Conservation (phyloP, 495 filamentous ascomycete species). For the Viridothelium virens region DNA sequence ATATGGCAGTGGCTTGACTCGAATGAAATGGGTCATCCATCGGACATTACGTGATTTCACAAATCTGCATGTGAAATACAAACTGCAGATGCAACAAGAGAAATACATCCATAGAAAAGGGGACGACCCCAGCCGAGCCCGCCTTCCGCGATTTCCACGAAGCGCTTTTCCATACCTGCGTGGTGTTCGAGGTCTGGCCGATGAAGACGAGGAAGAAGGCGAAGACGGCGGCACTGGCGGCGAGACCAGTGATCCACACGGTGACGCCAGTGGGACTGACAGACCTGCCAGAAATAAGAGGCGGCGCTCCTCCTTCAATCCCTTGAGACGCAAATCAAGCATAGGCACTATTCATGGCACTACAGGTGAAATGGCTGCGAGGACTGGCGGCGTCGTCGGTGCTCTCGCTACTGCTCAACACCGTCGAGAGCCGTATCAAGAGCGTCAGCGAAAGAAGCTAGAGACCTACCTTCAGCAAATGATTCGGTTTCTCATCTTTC, state of each 20-base stretch:
- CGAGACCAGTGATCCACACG: constrained; percentile 49
- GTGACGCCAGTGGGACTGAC: constrained; percentile 52
- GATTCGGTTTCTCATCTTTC: constrained; percentile 90
- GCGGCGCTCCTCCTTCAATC: constrained; percentile 53
- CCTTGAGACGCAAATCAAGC: constrained; percentile 51
- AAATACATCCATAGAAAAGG: constrained; percentile 61
- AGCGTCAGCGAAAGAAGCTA: constrained; percentile 74
- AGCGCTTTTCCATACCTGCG: constrained; percentile 88
- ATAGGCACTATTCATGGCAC: constrained; percentile 36
- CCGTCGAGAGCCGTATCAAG: constrained; percentile 46
- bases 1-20: constrained; percentile 87
- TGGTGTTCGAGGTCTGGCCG: constrained; percentile 68
- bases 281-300: constrained; percentile 50
- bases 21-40: constrained; percentile 96
- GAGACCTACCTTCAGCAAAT: constrained; percentile 91
- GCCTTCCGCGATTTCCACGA: constrained; percentile 80
- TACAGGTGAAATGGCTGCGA: constrained; percentile 36
- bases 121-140: constrained; percentile 48
- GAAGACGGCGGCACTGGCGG: constrained; percentile 39
- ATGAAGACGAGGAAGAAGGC: constrained; percentile 69
- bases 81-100: constrained; percentile 61
- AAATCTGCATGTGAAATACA: constrained; percentile 89
- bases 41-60: constrained; percentile 81
- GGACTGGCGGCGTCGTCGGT: constrained; percentile 39
- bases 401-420: constrained; percentile 19